Percentiles rank a stretch among this genome's conserved stretches.
Evolutionary conservation across 2,329 filamentous ascomycete genomes (phyloP).

Genomic region (Furcasterigmium furcatum): DNA sequence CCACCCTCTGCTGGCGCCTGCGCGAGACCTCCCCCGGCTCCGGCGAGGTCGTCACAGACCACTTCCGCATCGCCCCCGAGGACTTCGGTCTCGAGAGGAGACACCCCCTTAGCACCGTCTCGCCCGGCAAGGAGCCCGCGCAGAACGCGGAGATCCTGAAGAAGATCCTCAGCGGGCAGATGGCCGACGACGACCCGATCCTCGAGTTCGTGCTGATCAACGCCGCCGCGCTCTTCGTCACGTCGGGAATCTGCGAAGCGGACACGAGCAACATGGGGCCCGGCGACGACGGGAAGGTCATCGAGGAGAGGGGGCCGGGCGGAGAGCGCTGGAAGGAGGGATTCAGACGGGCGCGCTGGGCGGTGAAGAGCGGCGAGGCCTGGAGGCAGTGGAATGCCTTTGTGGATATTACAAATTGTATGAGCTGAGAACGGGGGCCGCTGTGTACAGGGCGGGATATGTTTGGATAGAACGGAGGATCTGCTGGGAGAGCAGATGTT

Average conservation of each 20-base stretch:
- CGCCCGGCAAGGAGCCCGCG: conserved; percentile 77
- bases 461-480: too few species aligned
- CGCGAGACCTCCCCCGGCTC: conserved; percentile 29
- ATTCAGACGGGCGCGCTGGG: conserved; percentile 81
- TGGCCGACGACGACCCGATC: conserved; percentile 76
- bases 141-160: conserved; percentile 86
- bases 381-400: conserved; percentile 79
- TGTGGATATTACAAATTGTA: conserved; percentile 72
- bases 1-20: conserved; percentile 85
- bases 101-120: conserved; percentile 75
- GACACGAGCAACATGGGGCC: conserved; percentile 76
- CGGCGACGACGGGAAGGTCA: conserved; percentile 76
- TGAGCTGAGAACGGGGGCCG: too few species aligned
- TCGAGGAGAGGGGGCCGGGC: conserved; percentile 79
- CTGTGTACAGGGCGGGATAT: too few species aligned
- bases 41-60: conserved; percentile 55
- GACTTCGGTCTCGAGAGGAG: conserved; percentile 77
- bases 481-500: too few species aligned
- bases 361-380: conserved; percentile 82
- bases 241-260: conserved; percentile 81
- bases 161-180: conserved; percentile 69
- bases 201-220: conserved; percentile 94
- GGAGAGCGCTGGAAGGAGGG: conserved; percentile 95
- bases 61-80: conserved; percentile 74
- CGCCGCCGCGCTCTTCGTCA: conserved; percentile 81